Evolutionary conservation across 805 yeast genomes (phyloP).

Genomic region (Cyberlindnera japonica): DNA sequence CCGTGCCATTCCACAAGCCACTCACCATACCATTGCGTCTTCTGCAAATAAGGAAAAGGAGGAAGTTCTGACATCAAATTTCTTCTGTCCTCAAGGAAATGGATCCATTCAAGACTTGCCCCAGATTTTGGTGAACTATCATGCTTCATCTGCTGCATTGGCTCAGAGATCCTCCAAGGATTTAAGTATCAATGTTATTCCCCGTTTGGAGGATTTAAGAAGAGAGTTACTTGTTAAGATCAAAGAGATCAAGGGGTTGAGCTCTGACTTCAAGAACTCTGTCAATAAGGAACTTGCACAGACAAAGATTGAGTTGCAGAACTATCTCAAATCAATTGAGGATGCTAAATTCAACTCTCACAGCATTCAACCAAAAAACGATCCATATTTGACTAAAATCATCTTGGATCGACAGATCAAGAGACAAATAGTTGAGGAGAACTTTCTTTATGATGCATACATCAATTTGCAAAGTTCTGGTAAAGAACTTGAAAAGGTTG

Average conservation of each 20-base stretch:
- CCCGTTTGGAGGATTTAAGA: slow-evolving; percentile 62
- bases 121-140: slow-evolving; percentile 60
- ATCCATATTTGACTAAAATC: slow-evolving; percentile 76
- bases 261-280: slow-evolving; percentile 79
- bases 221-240: slow-evolving; percentile 80
- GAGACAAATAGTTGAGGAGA: slow-evolving; percentile 78
- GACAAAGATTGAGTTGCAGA: slow-evolving; percentile 54
- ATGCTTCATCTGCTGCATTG: slow-evolving; percentile 53
- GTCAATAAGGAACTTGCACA: slow-evolving; percentile 65
- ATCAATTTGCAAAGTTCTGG: slow-evolving; percentile 85
- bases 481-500: slow-evolving; percentile 82
- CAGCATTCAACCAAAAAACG: slow-evolving; percentile 52
- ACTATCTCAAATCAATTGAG: slow-evolving; percentile 61
- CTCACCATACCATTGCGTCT: slow-evolving; percentile 27
- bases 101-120: slow-evolving; percentile 85
- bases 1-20: slow-evolving; percentile 5
- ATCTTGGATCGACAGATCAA: slow-evolving; percentile 73
- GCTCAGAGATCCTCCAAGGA: slow-evolving; percentile 59
- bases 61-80: slow-evolving; percentile 29
- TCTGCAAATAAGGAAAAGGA: slow-evolving; percentile 23
- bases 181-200: slow-evolving; percentile 56
- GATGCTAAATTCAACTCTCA: slow-evolving; percentile 47
- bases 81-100: slow-evolving; percentile 73
- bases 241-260: slow-evolving; percentile 77
- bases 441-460: slow-evolving; percentile 83